Base-by-base conservation (phyloP, 2,329 filamentous ascomycete species). In the Purpureocillium takamizusanense region DNA sequence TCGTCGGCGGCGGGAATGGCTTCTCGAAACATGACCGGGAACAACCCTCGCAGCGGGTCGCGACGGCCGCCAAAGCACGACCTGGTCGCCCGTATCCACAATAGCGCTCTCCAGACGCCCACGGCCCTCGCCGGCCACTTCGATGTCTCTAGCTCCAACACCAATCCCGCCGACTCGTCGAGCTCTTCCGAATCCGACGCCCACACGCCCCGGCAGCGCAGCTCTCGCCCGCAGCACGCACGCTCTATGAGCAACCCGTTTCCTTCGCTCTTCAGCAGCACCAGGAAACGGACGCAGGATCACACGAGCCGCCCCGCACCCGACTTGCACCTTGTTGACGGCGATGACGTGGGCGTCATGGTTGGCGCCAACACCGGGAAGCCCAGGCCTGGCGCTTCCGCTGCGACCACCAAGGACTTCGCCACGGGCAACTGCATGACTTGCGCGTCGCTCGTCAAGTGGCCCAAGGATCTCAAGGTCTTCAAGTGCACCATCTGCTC, bases 401-500 rank as follows among this genome's bases (percentile, higher is more conserved):
- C 46, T 10, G 59, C 56, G 25, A 65, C 57, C n/a, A n/a, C n/a
- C 46, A 76, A 71, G 48, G 77, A 86, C 48, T 76, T 82, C 51
- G 67, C 70, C 21, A 81, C 77, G 25, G 83, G 86, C 16, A 80
- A 77, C 50, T 95, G 88, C 57, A 88, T 90, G 76, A 89, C 87
- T 27, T 95, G 88, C 59, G 84, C 82, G 51, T 83, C 83, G 39
- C 76, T 80, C 40, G 81, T 94, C 46, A 74, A 83, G 40, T 94
- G 87, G 81, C 86, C 86, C 2, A 76, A 72, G 44, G 76, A 81
- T 38, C 62, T 88, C 44, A 74, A 74, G 28, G 75, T 82, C 29
- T 94, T 92, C 59, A 76, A 86, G 49, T 95, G 88, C 59, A 83
- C 84, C 31, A 82, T 86, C 39, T 95, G 88, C 58, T 66, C 85